Conservation (phyloP, 225 moss, liverwort and hornwort genomes). For the Marchantia polymorpha region DNA sequence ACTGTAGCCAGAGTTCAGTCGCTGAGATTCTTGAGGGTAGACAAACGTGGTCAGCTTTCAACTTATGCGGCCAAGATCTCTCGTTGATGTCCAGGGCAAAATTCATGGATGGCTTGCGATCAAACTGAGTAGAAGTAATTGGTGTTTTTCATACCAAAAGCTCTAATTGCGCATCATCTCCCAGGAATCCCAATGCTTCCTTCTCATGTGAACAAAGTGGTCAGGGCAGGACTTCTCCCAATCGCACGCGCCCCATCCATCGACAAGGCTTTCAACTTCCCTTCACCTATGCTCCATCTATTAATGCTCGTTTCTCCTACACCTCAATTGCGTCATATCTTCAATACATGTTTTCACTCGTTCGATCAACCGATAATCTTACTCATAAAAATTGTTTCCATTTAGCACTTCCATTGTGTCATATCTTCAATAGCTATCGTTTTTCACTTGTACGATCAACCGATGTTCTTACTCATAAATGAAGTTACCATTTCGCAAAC, state of each 20-base stretch:
- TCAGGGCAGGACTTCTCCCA: background rate
- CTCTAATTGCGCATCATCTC: background rate
- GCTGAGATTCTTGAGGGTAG: background rate
- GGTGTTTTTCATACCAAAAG: background rate
- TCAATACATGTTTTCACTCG: too few relatives aligned
- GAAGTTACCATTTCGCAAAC: too few relatives aligned
- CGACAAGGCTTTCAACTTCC: constrained; percentile 24
- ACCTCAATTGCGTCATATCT: too few relatives aligned
- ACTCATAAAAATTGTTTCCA: too few relatives aligned
- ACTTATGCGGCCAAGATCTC: background rate
- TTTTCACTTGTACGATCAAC: too few relatives aligned
- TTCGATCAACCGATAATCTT: too few relatives aligned
- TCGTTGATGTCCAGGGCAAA: background rate
- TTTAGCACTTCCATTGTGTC: too few relatives aligned
- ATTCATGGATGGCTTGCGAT: background rate
- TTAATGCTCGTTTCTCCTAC: too few relatives aligned
- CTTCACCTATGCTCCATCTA: background rate
- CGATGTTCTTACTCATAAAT: too few relatives aligned
- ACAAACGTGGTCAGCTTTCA: background rate
- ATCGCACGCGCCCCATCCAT: background rate
- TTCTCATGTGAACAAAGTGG: background rate
- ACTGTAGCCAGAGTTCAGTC: too few relatives aligned
- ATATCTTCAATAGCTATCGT: too few relatives aligned
- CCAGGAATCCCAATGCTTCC: background rate
- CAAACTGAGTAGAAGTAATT: background rate